Conservation (phyloP, 352 stramenopile genomes). For the Peronosclerospora sorghi region DNA sequence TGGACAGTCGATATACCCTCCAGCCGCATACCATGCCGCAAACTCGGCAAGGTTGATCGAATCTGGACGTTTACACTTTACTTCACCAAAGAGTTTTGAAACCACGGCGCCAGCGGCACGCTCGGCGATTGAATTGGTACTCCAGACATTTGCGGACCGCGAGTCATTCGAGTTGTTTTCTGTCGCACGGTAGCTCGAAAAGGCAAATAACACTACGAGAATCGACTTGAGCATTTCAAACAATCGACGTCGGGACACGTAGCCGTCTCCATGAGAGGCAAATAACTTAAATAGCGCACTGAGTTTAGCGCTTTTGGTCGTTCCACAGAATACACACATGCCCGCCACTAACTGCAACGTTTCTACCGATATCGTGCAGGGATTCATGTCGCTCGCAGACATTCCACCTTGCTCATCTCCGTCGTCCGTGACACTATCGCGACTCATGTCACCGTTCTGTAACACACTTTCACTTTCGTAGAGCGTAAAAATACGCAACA, state of each 20-base stretch:
- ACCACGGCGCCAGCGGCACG: constrained; percentile 83
- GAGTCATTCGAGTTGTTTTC: constrained; percentile 54
- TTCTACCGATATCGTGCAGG: constrained; percentile 54
- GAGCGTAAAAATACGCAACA: constrained; percentile 72
- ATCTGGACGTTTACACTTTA: constrained; percentile 46
- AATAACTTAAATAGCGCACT: constrained; percentile 80
- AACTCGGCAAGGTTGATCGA: constrained; percentile 91
- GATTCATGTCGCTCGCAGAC: constrained; percentile 11
- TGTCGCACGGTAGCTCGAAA: constrained; percentile 67
- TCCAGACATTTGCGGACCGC: constrained; percentile 41
- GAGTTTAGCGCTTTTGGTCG: constrained; percentile 92
- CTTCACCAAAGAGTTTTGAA: constrained; percentile 83
- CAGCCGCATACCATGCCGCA: constrained; percentile 92
- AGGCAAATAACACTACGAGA: constrained; percentile 72
- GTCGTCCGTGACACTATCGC: constrained; percentile 12
- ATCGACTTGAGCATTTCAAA: constrained; percentile 80
- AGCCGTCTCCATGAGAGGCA: constrained; percentile 44
- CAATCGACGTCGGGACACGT: constrained; percentile 56
- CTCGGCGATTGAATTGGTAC: constrained; percentile 73
- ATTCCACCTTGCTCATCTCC: constrained; percentile 11
- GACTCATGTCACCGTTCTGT: constrained; percentile 25
- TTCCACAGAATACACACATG: constrained; percentile 89
- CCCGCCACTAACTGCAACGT: constrained; percentile 65
- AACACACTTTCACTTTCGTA: constrained; percentile 68
- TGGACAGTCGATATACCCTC: constrained; percentile 89